Evolutionary conservation across 352 stramenopile species (phyloP), one percentile per base, ranked within the genome.

Genomic region (Globisporangium middletonii): DNA sequence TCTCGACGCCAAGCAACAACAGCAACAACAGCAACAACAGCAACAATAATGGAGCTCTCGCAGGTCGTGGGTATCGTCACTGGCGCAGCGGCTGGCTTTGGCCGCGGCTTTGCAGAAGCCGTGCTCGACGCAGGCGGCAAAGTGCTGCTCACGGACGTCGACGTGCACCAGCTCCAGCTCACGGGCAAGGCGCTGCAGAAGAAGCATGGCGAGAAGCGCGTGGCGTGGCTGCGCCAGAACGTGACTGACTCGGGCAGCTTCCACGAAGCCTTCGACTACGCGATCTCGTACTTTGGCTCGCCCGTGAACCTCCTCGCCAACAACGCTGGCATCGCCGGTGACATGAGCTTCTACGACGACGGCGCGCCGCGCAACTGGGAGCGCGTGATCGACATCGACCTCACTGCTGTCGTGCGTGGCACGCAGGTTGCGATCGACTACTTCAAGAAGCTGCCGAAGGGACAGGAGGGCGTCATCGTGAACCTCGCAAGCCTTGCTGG

Each of bases 271-370:
- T 93, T 90, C 50, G 77, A 83, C 27, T 76, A 73, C 53, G 79
- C 79, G 45, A 60, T 48, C 57, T 71, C 74, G 58, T 85, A 78
- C 57, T 92, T 94, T 56, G 69, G 75, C 23, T 49, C 47, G 35
- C 71, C 69, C 0, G 71, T 90, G 9, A 93, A 93, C 64, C 44
- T 92, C 45, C 71, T 93, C 37, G 81, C 83, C 2, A 93, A 93
- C 68, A 93, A 93, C 60, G 83, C 83, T 2, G 83, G 83, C 19
- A 91, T 93, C 35, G 75, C 69, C 3, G 74, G 75, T 7, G 64
- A 87, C 48, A 69, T 79, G 63, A 65, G 65, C 18, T 88, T 79
- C 58, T 86, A 71, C 57, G 59, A 81, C 44, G 62, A 76, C 6
- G 66, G 71, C 49, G 55, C 68, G 23, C 56, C 71, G 23, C 62